Base-by-base conservation (phyloP, 345 rosid species). In the Hevea brasiliensis region DNA sequence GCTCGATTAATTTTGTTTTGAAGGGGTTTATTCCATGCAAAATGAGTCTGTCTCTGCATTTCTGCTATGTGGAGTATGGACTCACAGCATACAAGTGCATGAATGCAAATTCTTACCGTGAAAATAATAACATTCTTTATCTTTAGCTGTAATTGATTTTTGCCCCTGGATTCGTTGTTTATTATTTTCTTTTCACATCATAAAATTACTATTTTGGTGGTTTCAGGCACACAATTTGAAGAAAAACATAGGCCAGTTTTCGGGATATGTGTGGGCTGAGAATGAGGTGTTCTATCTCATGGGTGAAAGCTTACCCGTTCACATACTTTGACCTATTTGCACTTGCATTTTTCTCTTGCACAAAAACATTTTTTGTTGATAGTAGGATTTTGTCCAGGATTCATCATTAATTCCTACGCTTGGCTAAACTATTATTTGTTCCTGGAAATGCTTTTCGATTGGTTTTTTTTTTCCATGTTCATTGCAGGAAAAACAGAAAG, bases 221-320 rank as follows among this genome's bases (percentile, higher is more conserved):
- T 56, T 85, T 81, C 89, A 95, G 99, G 79, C 85, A 68, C 89
- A 89, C 72, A 81, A 77, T 84, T 35, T 95, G 76, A 95, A 95
- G 90, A 89, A 78, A 81, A 91, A 95, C 80, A 88, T 95, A 8
- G 88, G 93, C 71, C 94, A 88, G 72, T 95, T 95, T 86, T 95
- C 99, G 40, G 99, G 99, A 58, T 95, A 68, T 81, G 91, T 89
- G 29, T 95, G 98, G 99, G 68, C 76, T 74, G 92, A 88, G 74
- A 88, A 88, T 48, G 94, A 95, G 99, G 99, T 91, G 78, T 40
- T 27, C n/a, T 45, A 65, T 64, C 54, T 64, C 23, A 29, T 35
- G 20, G 50, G 67, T 80, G 6, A 72, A 51, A 13, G 58, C 65
- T 29, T 56, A 6, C 50, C 20, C 35, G 47, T 59, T 47, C 23